Evolutionary conservation across 148 eudicot species (phyloP), one percentile per base, ranked within the genome.

Genomic region (Chenopodium berlandieri): DNA sequence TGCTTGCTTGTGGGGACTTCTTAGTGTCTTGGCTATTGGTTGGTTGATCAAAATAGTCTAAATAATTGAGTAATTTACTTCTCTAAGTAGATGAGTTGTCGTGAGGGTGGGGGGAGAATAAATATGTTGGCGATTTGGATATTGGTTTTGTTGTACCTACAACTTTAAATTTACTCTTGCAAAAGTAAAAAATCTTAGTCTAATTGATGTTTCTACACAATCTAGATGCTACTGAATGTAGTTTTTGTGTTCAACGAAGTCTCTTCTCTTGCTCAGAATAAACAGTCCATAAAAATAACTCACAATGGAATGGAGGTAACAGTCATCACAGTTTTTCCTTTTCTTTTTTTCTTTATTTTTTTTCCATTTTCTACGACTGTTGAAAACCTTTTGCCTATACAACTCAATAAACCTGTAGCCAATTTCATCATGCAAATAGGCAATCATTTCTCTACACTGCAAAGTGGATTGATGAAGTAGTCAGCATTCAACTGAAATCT

Each of bases 161-260:
- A 7, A 40, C 1, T 78, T 78, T 62, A 16, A 5, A 46, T 64
- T 13, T 50, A 47, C 66, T n/a, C 2, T 19, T 60, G 32, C 60
- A 58, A 40, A 70, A 16, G 37, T 25, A 5, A 11, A 5, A 19
- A 40, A 70, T 17, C 32, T 1, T 63, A 34, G 69, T 48, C 19
- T 64, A 63, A 11, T 63, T 81, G 50, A 52, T 32, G 20, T 37
- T 40, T 63, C 1, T 54, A 34, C 71, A 4, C 23, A 4, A 20
- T 83, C 75, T 95, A 96, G 99, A 88, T 96, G 77, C 86, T 96
- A 75, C 90, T 94, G 81, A 98, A 96, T 71, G 92, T 92, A 64
- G 97, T 90, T 65, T 58, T 78, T 10, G 85, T 92, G 63, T 96
- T 86, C 87, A 94, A 91, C 74, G 83, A 84, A 79, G 91, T 90